These are phyloP conservation scores for Moricandia moricandioides DNA, from an alignment of 345 rosid genomes.

Conservation along the genomic window DNA sequence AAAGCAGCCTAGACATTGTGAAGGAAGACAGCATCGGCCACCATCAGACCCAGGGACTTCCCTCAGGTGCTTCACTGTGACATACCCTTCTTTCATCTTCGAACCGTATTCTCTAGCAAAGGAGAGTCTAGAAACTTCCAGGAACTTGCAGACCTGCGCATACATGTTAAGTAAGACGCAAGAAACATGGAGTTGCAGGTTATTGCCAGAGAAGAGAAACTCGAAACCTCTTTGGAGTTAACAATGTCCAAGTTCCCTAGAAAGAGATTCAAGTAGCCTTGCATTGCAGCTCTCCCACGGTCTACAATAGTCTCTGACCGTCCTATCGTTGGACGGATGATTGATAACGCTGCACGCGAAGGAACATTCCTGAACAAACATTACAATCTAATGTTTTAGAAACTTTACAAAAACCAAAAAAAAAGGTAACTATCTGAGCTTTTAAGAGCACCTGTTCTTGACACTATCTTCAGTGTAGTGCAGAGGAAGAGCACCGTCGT, in stretches of 20 bases:
- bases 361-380: constrained; percentile 62
- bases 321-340: constrained; percentile 69
- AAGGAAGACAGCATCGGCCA: constrained; percentile 44
- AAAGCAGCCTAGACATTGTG: constrained; percentile 54
- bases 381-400: not conserved
- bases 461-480: constrained; percentile 56
- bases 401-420: not conserved
- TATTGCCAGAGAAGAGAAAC: not conserved
- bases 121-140: constrained; percentile 88
- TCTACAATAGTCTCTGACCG: constrained; percentile 64
- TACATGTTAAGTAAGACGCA: constrained; percentile 9
- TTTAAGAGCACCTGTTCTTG: constrained; percentile 54
- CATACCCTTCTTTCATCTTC: constrained; percentile 87
- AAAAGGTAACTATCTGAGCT: not conserved
- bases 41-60: constrained; percentile 34
- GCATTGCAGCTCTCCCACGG: constrained; percentile 78
- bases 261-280: constrained; percentile 83
- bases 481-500: constrained; percentile 77
- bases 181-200: constrained; percentile 6
- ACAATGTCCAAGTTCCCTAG: constrained; percentile 82
- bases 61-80: constrained; percentile 66
- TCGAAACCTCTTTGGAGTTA: constrained; percentile 79
- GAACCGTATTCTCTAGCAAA: constrained; percentile 78
- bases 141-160: constrained; percentile 82
- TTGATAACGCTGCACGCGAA: constrained; percentile 69